Evolutionary conservation across 2,329 filamentous ascomycete genomes (phyloP), one percentile per base, ranked within the genome.

Genomic region (Aspergillus fijiensis): DNA sequence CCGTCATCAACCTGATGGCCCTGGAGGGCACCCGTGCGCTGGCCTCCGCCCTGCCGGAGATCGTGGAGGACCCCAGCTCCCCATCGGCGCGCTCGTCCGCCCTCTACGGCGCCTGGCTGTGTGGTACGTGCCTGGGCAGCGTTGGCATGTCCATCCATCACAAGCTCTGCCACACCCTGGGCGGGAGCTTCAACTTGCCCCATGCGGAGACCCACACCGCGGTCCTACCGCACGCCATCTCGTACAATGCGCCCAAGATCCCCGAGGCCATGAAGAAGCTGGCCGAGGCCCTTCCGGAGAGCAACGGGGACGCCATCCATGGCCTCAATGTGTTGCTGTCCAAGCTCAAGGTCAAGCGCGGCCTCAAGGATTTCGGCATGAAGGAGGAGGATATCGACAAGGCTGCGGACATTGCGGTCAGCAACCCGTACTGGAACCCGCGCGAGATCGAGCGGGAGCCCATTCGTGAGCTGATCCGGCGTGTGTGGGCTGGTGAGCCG

Each of bases 171-270:
- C 87, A 89, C 68, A 84, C 84, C 0, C 77, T 89, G 1, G 87
- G 86, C 25, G 87, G 87, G 7, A 83, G 79, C 65, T 87, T 89
- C 71, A 82, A 84, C 62, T 78, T 89, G 6, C 85, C 87, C 0
- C 86, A 89, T 61, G 85, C 86, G 1, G 85, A 88, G 70, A 88
- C 86, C 0, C 87, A 89, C 66, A 85, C 85, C 0, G 82, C 85
- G 33, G 80, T 89, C 1, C 76, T 89, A 7, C 85, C 86, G 0
- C 86, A 89, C 66, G 84, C 85, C 0, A 73, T 89, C 2, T 83
- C 85, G 2, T 89, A 88, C 69, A 88, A 88, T 63, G 82, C 84
- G 0, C 83, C 84, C 0, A 75, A 73, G 0, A 80, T 86, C 2
- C 81, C 84, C 0, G 77, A 80, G 2, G 79, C 78, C 0, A 84